These are phyloP conservation scores for Chytriomyces sp. DNA, from an alignment of 192 early-diverging fungal species.

Conservation along the genomic window DNA sequence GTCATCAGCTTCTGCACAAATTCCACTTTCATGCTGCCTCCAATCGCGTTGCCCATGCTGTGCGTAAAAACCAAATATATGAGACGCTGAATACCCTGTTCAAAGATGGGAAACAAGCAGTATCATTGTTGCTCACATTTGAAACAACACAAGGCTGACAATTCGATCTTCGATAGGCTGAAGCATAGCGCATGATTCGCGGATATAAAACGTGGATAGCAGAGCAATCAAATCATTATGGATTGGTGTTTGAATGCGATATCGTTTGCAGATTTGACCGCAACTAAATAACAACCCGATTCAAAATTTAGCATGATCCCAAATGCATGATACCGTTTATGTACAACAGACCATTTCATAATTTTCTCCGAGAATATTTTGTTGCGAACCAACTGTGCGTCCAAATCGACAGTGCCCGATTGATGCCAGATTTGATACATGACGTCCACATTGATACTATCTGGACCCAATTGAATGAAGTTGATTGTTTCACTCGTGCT, in stretches of 20 bases:
- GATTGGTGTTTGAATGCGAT: neutral
- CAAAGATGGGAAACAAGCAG: no score
- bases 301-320: neutral
- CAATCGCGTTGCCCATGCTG: neutral
- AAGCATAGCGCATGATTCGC: constrained; percentile 3
- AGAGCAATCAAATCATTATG: constrained; percentile 3
- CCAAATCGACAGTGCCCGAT: constrained; percentile 7
- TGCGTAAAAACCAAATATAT: neutral
- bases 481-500: constrained; percentile 5
- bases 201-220: constrained; percentile 1
- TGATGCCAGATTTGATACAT: neutral
- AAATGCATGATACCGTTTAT: neutral
- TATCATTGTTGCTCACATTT: no score
- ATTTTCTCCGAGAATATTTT: constrained; percentile 14
- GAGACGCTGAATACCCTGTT: no score
- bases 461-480: neutral
- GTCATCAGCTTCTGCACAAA: neutral
- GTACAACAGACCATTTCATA: constrained; percentile 3
- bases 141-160: neutral
- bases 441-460: constrained; percentile 4
- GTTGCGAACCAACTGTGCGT: constrained; percentile 2
- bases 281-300: neutral
- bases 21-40: neutral
- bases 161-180: constrained; percentile 6
- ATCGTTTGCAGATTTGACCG: neutral